Base-by-base conservation (phyloP, 2,329 filamentous ascomycete species). In the Talaromyces funiculosus region DNA sequence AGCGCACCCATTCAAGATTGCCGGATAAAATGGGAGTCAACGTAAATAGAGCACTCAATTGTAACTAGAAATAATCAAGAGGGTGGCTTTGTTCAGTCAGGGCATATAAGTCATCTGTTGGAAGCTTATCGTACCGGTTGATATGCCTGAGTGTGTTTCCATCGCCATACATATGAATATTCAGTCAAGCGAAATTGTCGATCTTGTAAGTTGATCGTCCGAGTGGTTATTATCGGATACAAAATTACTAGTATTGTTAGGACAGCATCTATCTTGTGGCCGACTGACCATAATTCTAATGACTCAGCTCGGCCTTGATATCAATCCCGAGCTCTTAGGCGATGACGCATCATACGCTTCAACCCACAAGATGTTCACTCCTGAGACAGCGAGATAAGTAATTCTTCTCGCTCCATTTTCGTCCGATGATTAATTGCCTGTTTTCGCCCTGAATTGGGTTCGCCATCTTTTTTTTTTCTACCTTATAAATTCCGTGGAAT, bases 1-100 rank as follows among this genome's bases (percentile, higher is more conserved):
- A 71, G 85, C 84, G 29, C 85, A 88, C 75, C 85, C 85, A 3
- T 72, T 86, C 20, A 80, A 40, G 14, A 37, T 57, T 40, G 20
- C 22, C 10, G 29, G 29, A 16, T 51, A 61, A 29, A n/a, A 26
- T 53, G 33, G 14, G 14, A 14, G 33, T 16, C 24, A n/a, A 16
- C 24, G 54, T 20, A 33, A 3, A 43, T 45, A 45, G 24, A 57
- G n/a, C 37, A 16, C 33, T n/a, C 26, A 33, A 20, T 9, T 22
- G 16, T 35, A 51, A 22, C 22, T 22, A 33, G 47, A 51, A 33
- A 51, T 22, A 35, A 51, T 51, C n/a, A 33, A 33, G 9, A 20
- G 9, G 29, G 29, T 35, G 29, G 47, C 45, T 31, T 31, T 26
- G 20, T 47, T 29, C 12, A 14, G 8, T 43, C 10, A 24, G 3